Evolutionary conservation across 768 basidiomycete genomes (phyloP), one percentile per base, ranked within the genome.

Genomic region (Leccinum longicurvipes): DNA sequence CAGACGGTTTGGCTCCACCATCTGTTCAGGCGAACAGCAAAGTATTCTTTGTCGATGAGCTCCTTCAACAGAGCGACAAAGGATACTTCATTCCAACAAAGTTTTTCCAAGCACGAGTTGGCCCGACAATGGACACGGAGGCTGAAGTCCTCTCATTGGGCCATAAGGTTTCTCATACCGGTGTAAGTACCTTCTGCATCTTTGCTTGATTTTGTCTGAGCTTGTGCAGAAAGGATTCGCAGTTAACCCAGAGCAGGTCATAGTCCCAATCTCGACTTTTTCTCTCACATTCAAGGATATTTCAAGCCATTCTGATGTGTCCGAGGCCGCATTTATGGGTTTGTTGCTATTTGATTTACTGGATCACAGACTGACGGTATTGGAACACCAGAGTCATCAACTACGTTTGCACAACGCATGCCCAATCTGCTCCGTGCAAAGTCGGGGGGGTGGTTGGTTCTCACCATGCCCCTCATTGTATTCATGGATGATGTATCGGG

Each of bases 51-150:
- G 42, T 50, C 3, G 14, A 36, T 23, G 41, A 55, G 23, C 12
- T 55, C 0, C 15, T 55, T 1, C 54, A 55, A 41, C 11, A 32
- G 2, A 23, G 2, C 0, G n/a, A 29, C 3, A 41, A 34, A 6
- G 9, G 6, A 1, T 55, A 84, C 19, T 55, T 55, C 17, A 32
- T 55, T 8, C 42, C 1, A 12, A 44, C 10, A 6, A 23, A 23
- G 9, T 21, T 44, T 1, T 44, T 44, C 14, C 42, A 23, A 11
- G 42, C 21, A 14, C 21, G 21, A 21, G 12, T 23, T 14, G 21
- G 19, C 21, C 42, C 19, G 14, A 44, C 21, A 11, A n/a, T n/a
- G n/a, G n/a, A n/a, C n/a, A 8, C 10, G 21, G 21, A 44, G 21
- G 11, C 42, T 23, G 19, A 23, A 23, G 19, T 44, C 5, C 42